Base-by-base conservation (phyloP, 257 asterid species). In the Nicotiana sylvestris region DNA sequence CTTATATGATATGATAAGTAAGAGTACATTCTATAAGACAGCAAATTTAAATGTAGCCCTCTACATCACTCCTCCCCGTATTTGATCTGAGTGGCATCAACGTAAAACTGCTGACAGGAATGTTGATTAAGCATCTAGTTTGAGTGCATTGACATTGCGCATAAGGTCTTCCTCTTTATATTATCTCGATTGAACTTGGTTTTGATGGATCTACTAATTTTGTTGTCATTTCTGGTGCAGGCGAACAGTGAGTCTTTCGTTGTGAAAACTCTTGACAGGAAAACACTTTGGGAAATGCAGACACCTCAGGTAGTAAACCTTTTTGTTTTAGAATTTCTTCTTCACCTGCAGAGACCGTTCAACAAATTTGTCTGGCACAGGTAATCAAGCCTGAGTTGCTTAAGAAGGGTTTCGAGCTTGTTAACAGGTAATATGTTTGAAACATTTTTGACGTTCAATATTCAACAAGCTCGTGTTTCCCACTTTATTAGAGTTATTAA, bases 261-360 rank as follows among this genome's bases (percentile, higher is more conserved):
- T 79, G 95, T 93, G 61, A 93, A 82, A 85, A 96, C 99, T 78
- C 89, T 96, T 76, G 97, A 96, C 89, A 87, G 99, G 84, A 93
- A 92, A 88, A 94, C 97, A 0, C 94, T 94, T 33, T 96, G 99
- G 99, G 99, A 96, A 88, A 96, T 96, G 98, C 99, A 96, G 84
- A 96, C 99, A 30, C 99, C 99, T 30, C 99, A 96, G 98, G 99
- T 96, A 79, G 64, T 81, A 69, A 49, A 21, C 67, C 16, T 29
- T 51, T 74, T 60, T 76, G 43, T 51, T 51, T 51, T 76, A 27
- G 43, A 49, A 29, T 55, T 27, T 76, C 64, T 76, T 7, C 64
- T 7, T 61, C 62, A 76, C 13, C 53, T 51, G 64, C 46, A 76
- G 80, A 29, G 64, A 51, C 29, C 1, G 18, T 66, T 66, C 6